phyloP scores from a whole-genome alignment of 2,329 filamentous ascomycete species.

The Coleophoma eucalyptorum region DNA sequence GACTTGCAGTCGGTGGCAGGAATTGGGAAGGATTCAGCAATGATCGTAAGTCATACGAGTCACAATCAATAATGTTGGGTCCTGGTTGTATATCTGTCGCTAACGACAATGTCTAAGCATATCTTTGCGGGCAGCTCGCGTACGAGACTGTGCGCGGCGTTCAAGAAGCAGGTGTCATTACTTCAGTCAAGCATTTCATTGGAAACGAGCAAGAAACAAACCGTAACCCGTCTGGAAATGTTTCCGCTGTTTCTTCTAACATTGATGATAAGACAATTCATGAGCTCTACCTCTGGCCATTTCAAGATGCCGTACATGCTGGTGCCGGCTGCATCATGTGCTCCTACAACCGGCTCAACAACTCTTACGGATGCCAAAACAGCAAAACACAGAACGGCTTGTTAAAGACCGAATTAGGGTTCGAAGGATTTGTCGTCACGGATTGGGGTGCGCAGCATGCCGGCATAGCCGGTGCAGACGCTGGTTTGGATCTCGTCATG shows the following conservation, averaged over 20 bases:
- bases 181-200: constrained; percentile 49
- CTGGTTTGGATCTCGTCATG: constrained; percentile 68
- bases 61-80: background rate
- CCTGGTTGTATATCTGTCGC: too few species aligned
- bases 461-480: constrained; percentile 72
- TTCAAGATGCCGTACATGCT: constrained; percentile 73
- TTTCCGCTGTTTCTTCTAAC: constrained; percentile 52
- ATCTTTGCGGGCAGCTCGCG: constrained; percentile 53
- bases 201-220: constrained; percentile 66
- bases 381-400: constrained; percentile 76
- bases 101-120: constrained; percentile 32
- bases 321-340: constrained; percentile 81
- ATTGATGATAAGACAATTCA: constrained; percentile 73
- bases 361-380: constrained; percentile 67
- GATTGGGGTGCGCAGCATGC: constrained; percentile 85
- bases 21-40: constrained; percentile 57
- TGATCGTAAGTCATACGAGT: constrained; percentile 14
- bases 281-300: constrained; percentile 82
- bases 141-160: constrained; percentile 18
- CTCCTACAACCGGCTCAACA: constrained; percentile 71
- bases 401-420: constrained; percentile 80
- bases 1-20: constrained; percentile 62
- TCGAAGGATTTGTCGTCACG: constrained; percentile 79
- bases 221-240: constrained; percentile 42
- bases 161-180: constrained; percentile 18